phyloP scores from a whole-genome alignment of 148 eudicot species.

The Talinum fruticosum region DNA sequence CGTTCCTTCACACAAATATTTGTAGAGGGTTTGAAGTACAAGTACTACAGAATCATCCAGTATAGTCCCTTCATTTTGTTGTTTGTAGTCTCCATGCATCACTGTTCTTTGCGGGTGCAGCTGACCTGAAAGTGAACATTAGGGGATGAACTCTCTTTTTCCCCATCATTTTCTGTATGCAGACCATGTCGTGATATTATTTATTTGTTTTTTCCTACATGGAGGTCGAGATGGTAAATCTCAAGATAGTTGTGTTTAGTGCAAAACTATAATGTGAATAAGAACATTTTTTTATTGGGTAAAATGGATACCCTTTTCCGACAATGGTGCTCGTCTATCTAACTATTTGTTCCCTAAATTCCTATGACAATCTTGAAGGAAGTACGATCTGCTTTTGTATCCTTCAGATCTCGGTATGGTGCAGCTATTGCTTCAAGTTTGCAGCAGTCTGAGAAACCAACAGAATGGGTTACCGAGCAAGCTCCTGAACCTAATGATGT shows the following conservation, averaged over 20 bases:
- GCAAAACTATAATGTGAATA: neutral
- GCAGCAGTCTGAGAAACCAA: conserved; percentile 66
- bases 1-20: neutral
- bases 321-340: conserved; percentile 15
- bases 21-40: too few relatives aligned
- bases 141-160: neutral
- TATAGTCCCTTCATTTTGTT: neutral
- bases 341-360: conserved; percentile 11
- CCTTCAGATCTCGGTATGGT: conserved; percentile 69
- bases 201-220: conserved; percentile 6
- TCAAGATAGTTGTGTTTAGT: neutral
- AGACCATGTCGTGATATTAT: neutral
- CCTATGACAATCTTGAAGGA: conserved; percentile 40
- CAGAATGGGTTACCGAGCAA: conserved; percentile 60
- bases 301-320: conserved; percentile 2
- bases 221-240: conserved; percentile 8
- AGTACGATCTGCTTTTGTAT: conserved; percentile 82
- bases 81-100: neutral
- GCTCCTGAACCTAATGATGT: conserved; percentile 88
- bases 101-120: neutral
- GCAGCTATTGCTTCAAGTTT: conserved; percentile 56
- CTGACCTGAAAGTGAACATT: neutral
- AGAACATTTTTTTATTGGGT: neutral
- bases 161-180: neutral
- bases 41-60: neutral